Evolutionary conservation across 2,329 filamentous ascomycete species (phyloP).

Genomic region (Colletotrichum siamense): DNA sequence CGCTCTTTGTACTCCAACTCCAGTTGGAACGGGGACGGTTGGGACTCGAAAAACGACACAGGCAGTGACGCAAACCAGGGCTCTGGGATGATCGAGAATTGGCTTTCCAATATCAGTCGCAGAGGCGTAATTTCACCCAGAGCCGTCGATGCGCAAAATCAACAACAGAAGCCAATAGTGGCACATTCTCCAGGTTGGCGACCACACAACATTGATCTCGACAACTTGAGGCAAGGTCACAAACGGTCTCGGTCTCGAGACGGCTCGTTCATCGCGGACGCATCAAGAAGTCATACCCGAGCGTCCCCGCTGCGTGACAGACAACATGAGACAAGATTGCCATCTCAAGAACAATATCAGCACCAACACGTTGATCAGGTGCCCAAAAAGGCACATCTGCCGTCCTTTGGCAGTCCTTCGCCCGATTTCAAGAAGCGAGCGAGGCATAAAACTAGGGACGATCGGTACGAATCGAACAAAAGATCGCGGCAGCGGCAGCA

Average conservation of each 20-base stretch:
- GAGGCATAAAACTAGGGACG: conserved; percentile 60
- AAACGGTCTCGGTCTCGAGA: conserved; percentile 6
- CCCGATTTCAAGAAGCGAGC: conserved; percentile 51
- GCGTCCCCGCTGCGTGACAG: neutral
- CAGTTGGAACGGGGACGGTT: neutral
- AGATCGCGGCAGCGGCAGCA: conserved; percentile 17
- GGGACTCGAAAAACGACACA: neutral
- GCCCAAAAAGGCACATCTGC: neutral
- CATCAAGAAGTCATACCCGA: neutral
- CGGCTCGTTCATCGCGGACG: conserved; percentile 22
- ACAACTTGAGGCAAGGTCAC: neutral
- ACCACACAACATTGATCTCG: neutral
- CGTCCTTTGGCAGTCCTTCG: neutral
- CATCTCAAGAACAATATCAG: neutral
- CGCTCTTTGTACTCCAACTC: neutral
- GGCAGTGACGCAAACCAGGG: neutral
- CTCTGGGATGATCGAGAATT: neutral
- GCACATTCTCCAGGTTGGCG: neutral
- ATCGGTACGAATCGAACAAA: conserved; percentile 57
- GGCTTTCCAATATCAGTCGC: conserved; percentile 6
- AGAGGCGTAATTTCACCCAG: neutral
- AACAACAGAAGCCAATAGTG: neutral
- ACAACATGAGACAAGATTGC: neutral
- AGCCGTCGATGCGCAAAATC: neutral
- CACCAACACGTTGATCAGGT: neutral